Percentiles rank a stretch among this genome's conserved stretches.
phyloP scores from a whole-genome alignment of 495 filamentous ascomycete species.

The Aspergillus ellipticus region DNA sequence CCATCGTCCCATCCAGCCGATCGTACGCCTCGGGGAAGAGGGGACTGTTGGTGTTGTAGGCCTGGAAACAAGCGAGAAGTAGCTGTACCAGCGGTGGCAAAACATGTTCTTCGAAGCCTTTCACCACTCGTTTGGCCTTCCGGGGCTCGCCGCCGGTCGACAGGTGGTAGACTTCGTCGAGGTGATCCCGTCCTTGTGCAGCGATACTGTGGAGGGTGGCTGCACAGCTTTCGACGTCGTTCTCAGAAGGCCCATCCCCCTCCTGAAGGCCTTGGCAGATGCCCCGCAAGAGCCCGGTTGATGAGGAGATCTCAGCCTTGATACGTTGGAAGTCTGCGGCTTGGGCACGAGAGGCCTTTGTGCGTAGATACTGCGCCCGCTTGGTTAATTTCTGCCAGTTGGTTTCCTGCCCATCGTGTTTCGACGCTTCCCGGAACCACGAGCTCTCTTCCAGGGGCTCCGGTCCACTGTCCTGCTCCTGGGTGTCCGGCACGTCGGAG shows the following conservation, averaged over 20 bases:
- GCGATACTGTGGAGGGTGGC: constrained; percentile 10
- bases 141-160: neutral
- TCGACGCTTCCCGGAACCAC: constrained; percentile 9
- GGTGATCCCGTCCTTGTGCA: constrained; percentile 1
- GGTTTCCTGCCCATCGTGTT: constrained; percentile 4
- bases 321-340: neutral
- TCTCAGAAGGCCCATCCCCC: neutral
- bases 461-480: neutral
- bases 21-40: constrained; percentile 7
- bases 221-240: constrained; percentile 3
- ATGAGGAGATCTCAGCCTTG: neutral
- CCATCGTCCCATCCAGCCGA: constrained; percentile 13
- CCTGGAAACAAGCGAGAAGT: constrained; percentile 19
- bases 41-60: constrained; percentile 11
- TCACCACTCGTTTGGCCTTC: constrained; percentile 7
- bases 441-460: neutral
- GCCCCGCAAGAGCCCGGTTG: constrained; percentile 1
- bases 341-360: neutral
- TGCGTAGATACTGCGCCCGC: neutral
- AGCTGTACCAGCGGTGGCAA: constrained; percentile 21
- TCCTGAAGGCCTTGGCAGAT: neutral
- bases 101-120: constrained; percentile 22
- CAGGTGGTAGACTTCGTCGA: constrained; percentile 10
- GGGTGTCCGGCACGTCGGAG: neutral
- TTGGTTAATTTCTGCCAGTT: constrained; percentile 13